Evolutionary conservation across 768 basidiomycete species (phyloP).

Genomic region (Chlorophyllum brunneum): DNA sequence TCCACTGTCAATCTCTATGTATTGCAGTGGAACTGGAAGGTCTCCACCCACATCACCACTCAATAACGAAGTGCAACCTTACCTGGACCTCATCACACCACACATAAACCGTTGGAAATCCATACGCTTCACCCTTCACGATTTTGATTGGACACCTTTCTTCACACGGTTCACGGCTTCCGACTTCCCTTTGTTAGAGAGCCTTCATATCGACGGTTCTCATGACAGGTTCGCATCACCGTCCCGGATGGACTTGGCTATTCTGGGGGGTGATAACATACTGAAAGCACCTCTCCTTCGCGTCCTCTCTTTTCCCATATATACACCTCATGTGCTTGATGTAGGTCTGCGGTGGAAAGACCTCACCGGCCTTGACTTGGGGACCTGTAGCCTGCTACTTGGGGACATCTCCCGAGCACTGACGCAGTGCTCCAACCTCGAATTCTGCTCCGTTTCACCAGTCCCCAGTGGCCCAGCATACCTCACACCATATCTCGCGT

Average conservation of each 20-base stretch:
- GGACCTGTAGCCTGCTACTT: background rate
- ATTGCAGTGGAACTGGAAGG: background rate
- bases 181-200: background rate
- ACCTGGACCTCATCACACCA: background rate
- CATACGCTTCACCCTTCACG: background rate
- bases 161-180: background rate
- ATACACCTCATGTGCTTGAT: background rate
- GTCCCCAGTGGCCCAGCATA: background rate
- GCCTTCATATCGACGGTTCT: background rate
- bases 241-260: background rate
- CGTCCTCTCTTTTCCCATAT: background rate
- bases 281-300: constrained; percentile 1
- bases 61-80: background rate
- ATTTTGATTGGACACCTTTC: background rate
- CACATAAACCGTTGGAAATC: constrained; percentile 1
- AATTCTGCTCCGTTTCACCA: background rate
- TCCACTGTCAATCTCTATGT: constrained; percentile 6
- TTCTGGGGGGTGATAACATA: background rate
- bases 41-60: background rate
- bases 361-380: background rate
- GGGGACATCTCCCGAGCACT: background rate
- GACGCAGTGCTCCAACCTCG: background rate
- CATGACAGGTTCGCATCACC: background rate
- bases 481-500: background rate
- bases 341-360: background rate